A percentile compares a stretch with the other conserved stretches of the same genome.
Conservation (phyloP, 495 filamentous ascomycete genomes). For the Neurospora africana region DNA sequence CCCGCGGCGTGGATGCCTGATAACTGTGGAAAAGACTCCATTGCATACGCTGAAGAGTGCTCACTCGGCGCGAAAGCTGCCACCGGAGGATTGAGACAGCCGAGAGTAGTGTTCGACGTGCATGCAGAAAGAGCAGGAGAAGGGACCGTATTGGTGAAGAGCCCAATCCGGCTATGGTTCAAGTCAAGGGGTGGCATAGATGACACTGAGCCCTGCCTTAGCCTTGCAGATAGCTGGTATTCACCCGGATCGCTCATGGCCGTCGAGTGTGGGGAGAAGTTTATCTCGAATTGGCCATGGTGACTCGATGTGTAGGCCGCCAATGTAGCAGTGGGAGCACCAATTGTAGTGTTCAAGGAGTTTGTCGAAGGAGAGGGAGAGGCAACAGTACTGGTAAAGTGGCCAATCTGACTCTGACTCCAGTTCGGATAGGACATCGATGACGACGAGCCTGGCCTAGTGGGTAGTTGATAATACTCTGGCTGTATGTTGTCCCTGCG, state of each 20-base stretch:
- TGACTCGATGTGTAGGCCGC: not conserved
- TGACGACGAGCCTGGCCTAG: not conserved
- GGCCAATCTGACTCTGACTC: rapidly evolving
- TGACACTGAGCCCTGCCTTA: not conserved
- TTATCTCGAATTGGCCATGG: not conserved
- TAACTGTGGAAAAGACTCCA: not conserved
- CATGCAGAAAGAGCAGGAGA: not conserved
- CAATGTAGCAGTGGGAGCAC: not conserved
- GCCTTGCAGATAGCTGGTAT: not conserved
- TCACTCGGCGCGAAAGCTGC: not conserved
- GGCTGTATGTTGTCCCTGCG: not conserved
- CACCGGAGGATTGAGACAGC: not conserved
- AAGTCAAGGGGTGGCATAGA: not conserved
- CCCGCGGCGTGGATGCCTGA: not conserved
- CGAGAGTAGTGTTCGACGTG: not conserved
- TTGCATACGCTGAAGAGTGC: not conserved
- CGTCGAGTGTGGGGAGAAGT: not conserved
- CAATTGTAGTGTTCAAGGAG: not conserved
- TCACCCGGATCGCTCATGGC: not conserved
- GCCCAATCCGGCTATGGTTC: not conserved
- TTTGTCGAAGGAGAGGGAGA: not conserved
- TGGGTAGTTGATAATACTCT: not conserved
- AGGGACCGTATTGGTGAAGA: not conserved
- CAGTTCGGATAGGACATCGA: not conserved
- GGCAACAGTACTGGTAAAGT: not conserved